These are phyloP conservation scores for Aschersonia sp. DNA, from an alignment of 2,329 filamentous ascomycete genomes.

Conservation along the genomic window DNA sequence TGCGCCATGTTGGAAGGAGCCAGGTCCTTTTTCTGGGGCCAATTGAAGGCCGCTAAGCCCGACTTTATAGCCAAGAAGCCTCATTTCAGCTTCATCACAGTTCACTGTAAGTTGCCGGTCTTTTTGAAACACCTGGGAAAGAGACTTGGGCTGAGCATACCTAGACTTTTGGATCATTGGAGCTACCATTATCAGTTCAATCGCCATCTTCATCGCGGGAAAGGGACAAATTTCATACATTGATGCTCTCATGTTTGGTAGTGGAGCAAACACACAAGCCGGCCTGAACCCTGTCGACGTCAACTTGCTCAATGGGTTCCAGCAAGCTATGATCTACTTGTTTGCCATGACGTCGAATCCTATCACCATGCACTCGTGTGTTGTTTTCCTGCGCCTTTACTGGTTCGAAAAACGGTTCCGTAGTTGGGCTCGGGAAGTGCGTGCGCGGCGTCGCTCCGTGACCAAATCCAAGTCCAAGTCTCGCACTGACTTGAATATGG, in stretches of 20 bases:
- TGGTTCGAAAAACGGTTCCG: slow-evolving; percentile 98
- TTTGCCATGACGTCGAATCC: slow-evolving; percentile 64
- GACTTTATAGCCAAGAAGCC: slow-evolving; percentile 45
- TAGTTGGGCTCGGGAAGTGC: slow-evolving; percentile 61
- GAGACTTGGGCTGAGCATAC: neutral
- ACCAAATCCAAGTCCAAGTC: slow-evolving; percentile 43
- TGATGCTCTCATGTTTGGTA: slow-evolving; percentile 80
- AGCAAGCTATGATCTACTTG: slow-evolving; percentile 59
- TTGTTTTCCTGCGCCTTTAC: slow-evolving; percentile 86
- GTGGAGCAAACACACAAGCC: slow-evolving; percentile 77
- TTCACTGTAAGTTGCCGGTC: slow-evolving; percentile 48
- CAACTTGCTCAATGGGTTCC: slow-evolving; percentile 53
- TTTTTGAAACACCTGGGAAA: neutral
- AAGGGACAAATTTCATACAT: slow-evolving; percentile 55
- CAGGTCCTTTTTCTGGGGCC: slow-evolving; percentile 21
- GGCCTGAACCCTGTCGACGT: slow-evolving; percentile 72
- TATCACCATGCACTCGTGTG: slow-evolving; percentile 68
- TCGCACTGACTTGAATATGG: slow-evolving; percentile 25
- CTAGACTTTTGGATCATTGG: slow-evolving; percentile 68
- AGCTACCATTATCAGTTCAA: slow-evolving; percentile 56
- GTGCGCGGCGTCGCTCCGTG: slow-evolving; percentile 48
- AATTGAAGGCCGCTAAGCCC: slow-evolving; percentile 36
- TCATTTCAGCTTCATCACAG: slow-evolving; percentile 67
- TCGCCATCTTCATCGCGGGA: slow-evolving; percentile 54
- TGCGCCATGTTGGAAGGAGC: slow-evolving; percentile 17